Conservation (phyloP, 2,329 filamentous ascomycete genomes). For the Beauveria scarabaeidicola region DNA sequence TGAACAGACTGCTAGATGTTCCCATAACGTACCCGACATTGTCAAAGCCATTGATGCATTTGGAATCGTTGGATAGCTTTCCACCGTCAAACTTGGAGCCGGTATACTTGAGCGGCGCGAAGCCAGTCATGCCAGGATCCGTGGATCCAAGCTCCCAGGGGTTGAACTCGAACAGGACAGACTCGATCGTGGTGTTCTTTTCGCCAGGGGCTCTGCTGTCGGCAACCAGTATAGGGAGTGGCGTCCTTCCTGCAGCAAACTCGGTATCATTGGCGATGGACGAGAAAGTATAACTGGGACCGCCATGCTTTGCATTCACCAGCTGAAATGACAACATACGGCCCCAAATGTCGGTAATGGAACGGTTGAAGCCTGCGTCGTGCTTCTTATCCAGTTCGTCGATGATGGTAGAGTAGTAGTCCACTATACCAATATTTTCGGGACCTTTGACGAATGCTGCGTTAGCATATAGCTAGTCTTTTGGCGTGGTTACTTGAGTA, state of each 20-base stretch:
- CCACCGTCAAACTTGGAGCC: constrained; percentile 51
- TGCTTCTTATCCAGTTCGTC: constrained; percentile 28
- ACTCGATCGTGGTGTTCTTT: constrained; percentile 40
- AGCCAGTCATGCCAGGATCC: constrained; percentile 51
- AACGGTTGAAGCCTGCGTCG: constrained; percentile 41
- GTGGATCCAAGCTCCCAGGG: constrained; percentile 60
- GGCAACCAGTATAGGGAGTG: constrained; percentile 42
- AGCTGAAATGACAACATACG: constrained; percentile 81
- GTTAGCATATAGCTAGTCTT: background rate
- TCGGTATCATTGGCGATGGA: constrained; percentile 44
- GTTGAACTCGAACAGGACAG: constrained; percentile 56
- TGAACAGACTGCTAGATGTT: constrained; percentile 75
- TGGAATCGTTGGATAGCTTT: constrained; percentile 33
- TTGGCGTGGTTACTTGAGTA: background rate
- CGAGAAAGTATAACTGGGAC: constrained; percentile 71
- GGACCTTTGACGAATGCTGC: constrained; percentile 20
- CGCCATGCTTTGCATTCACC: constrained; percentile 66
- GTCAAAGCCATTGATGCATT: constrained; percentile 58
- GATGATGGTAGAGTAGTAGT: constrained; percentile 31
- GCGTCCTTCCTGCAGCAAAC: constrained; percentile 34
- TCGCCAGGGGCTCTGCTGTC: constrained; percentile 38
- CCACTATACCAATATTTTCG: constrained; percentile 26
- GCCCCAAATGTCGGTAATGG: constrained; percentile 85
- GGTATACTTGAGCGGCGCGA: constrained; percentile 50
- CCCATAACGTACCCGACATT: constrained; percentile 75